A percentile compares a stretch with the other conserved stretches of the same genome.
Evolutionary conservation across 1,284 basidiomycete species (phyloP).

Genomic region (Vanrija sp.): DNA sequence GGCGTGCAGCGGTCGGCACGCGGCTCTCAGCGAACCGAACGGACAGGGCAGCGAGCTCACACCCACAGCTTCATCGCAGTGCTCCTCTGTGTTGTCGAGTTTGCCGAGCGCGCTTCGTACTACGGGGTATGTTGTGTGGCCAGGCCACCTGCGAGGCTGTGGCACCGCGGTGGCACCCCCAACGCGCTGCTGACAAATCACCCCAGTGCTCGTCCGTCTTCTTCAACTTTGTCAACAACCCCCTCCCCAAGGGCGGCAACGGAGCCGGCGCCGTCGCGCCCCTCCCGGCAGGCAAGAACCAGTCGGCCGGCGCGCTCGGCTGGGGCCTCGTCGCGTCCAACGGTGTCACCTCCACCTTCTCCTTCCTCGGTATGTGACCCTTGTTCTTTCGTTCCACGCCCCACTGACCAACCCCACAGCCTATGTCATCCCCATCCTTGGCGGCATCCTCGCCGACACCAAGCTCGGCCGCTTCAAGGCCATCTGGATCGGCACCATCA

Average conservation of each 20-base stretch:
- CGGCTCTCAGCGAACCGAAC: too few relatives aligned
- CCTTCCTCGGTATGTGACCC: background rate
- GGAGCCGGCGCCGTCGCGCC: slow-evolving; percentile 66
- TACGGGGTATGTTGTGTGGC: background rate
- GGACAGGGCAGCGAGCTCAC: too few relatives aligned
- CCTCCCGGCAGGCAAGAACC: slow-evolving; percentile 56
- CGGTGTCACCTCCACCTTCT: slow-evolving; percentile 26
- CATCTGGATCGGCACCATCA: too few relatives aligned
- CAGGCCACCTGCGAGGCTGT: too few relatives aligned
- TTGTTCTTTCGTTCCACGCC: too few relatives aligned
- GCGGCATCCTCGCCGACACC: slow-evolving; percentile 64
- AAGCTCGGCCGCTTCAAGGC: background rate
- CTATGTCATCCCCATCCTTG: slow-evolving; percentile 36
- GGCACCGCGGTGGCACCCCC: too few relatives aligned
- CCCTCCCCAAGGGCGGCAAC: slow-evolving; percentile 60
- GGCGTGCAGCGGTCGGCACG: too few relatives aligned
- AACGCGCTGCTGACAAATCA: too few relatives aligned
- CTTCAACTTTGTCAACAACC: slow-evolving; percentile 36
- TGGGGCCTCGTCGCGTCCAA: slow-evolving; percentile 26
- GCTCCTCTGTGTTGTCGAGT: slow-evolving; percentile 41
- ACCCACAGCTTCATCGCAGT: background rate
- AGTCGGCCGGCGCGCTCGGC: slow-evolving; percentile 58
- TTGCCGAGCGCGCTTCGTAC: slow-evolving; percentile 39
- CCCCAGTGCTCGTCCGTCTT: slow-evolving; percentile 3
- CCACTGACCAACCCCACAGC: slow-evolving; percentile 16